Conservation (phyloP, 2,329 filamentous ascomycete genomes). For the Colletotrichum sp. region DNA sequence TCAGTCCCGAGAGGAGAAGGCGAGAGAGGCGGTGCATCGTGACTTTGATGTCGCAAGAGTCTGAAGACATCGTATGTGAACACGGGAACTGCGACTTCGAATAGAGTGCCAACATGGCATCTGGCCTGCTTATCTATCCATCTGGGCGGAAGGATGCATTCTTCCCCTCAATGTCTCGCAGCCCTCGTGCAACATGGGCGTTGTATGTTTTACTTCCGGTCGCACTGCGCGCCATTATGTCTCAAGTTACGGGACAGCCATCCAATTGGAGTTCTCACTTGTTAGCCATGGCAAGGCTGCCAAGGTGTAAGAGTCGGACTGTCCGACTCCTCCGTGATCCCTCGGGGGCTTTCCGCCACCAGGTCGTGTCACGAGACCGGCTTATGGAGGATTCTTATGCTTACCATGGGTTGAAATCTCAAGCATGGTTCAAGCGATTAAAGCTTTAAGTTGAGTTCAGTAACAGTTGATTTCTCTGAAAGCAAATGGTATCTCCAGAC, state of each 20-base stretch:
- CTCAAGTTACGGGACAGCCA: neutral
- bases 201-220: neutral
- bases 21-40: neutral
- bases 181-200: neutral
- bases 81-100: neutral
- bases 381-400: neutral
- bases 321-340: neutral
- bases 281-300: neutral
- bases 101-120: neutral
- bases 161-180: neutral
- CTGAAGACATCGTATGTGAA: neutral
- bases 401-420: neutral
- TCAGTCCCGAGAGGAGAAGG: neutral
- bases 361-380: neutral
- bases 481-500: neutral
- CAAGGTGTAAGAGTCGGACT: neutral
- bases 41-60: neutral
- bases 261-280: neutral
- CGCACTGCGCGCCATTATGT: neutral
- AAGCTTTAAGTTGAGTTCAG: neutral
- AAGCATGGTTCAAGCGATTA: neutral
- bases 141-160: neutral
- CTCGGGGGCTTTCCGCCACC: neutral
- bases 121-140: neutral
- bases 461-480: neutral